Evolutionary conservation across 129 eudicot species (phyloP), one percentile per base, ranked within the genome.

Genomic region (Chrysanthemum lavandulifolium): DNA sequence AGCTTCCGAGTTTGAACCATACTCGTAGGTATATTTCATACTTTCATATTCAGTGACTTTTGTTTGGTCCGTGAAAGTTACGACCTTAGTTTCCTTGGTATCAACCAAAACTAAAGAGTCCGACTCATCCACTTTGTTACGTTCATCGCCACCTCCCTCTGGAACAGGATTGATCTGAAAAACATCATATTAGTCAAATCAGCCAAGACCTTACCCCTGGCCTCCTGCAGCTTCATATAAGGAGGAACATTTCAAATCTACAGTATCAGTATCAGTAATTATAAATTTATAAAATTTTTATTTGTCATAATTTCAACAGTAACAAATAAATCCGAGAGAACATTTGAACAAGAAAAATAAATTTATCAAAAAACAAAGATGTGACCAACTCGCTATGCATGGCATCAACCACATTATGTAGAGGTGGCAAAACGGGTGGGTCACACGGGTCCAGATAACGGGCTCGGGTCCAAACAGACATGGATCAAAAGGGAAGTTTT

Each of bases 31-130:
- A 54, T 80, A 84, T 57, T 77, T 78, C 52, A 77, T 79, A 4
- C 56, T 67, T 67, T 82, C 79, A 70, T 83, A 9, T 55, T 83
- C 84, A 65, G 56, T 59, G 48, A 65, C 74, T 15, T 78, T 83
- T 73, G 84, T 78, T 78, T 84, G 80, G 79, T 85, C 96, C 47
- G 79, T 18, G 63, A 48, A 85, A 75, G 84, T 89, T 60, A 80
- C 83, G 74, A 86, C 59, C 49, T 76, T 79, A 33, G 79, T 53
- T 58, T 82, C 84, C 66, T 73, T 78, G n/a, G 85, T 73, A 82
- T 81, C 83, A 65, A 85, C 69, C 79, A 89, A 72, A 56, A 79
- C 80, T 7, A 84, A 40, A 75, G 95, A 87, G 12, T 81, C 79
- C 12, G 86, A 72, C 60, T 64, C 74, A 7, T 64, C 85, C 48